Percentiles rank a stretch among this genome's conserved stretches.
Conservation (phyloP, 2,329 filamentous ascomycete species). For the Talaromyces marneffei region DNA sequence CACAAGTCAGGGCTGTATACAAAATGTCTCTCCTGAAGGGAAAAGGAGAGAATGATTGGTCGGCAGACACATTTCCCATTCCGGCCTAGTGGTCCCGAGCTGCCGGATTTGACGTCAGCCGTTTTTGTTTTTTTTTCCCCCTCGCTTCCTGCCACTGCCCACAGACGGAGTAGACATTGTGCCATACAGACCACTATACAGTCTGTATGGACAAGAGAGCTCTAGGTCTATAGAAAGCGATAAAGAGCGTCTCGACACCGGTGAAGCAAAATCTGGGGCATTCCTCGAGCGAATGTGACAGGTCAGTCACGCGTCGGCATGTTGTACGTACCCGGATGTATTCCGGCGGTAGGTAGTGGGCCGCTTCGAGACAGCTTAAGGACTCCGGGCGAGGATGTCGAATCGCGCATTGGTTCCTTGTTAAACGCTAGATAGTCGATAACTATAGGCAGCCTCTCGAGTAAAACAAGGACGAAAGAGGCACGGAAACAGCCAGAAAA, state of each 20-base stretch:
- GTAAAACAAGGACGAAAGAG: not conserved
- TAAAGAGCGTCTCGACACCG: not conserved
- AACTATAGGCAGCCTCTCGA: not conserved
- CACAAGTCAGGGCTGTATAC: not conserved
- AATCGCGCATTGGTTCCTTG: not conserved
- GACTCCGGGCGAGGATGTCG: not conserved
- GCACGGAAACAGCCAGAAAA: not conserved
- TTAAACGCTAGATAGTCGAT: no score
- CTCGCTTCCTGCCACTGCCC: no score
- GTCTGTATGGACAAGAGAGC: not conserved
- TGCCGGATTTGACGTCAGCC: constrained; percentile 6
- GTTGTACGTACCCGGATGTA: not conserved
- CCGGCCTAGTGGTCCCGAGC: not conserved
- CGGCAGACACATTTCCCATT: constrained; percentile 13
- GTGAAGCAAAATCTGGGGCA: not conserved
- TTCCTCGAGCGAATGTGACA: not conserved
- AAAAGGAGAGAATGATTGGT: not conserved
- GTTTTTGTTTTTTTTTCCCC: not conserved
- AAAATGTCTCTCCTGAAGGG: no score
- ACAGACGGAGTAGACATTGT: not conserved
- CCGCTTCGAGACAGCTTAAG: not conserved
- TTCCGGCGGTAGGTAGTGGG: no score
- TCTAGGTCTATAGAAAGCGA: not conserved
- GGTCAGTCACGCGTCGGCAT: constrained; percentile 2
- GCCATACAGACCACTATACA: not conserved